A percentile compares a stretch with the other conserved stretches of the same genome.
Conservation (phyloP, 305 asterid species). For the Fraxinus albicans region DNA sequence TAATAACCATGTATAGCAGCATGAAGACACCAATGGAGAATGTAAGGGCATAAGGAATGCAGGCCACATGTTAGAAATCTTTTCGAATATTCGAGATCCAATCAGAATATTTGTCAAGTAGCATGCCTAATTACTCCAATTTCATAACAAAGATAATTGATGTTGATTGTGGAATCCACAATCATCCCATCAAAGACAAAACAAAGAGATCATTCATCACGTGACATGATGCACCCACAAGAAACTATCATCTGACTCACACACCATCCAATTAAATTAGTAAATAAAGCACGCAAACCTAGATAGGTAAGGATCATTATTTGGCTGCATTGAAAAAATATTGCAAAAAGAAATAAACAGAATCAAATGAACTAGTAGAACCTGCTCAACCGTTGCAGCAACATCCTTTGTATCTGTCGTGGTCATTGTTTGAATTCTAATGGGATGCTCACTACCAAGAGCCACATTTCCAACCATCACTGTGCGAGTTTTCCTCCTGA, state of each 20-base stretch:
- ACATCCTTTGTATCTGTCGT: constrained; percentile 97
- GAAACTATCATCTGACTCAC: background rate
- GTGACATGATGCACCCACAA: background rate
- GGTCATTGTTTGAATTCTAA: constrained; percentile 97
- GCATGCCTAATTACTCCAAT: background rate
- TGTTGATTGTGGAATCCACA: background rate
- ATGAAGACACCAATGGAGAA: background rate
- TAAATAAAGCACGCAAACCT: background rate
- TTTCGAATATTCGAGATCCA: background rate
- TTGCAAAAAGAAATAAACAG: background rate
- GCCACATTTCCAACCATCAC: constrained; percentile 99
- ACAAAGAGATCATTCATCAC: background rate
- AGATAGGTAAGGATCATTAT: background rate
- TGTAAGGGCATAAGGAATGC: background rate
- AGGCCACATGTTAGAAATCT: background rate
- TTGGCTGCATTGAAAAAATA: background rate
- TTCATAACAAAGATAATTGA: background rate
- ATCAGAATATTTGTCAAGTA: background rate
- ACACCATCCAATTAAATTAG: background rate
- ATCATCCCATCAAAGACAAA: background rate
- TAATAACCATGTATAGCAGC: background rate
- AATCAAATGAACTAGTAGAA: constrained; percentile 26
- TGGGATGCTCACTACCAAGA: constrained; percentile 95
- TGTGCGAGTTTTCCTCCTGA: constrained; percentile 87
- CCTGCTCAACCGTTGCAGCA: constrained; percentile 96